Conservation (phyloP, 2,329 filamentous ascomycete species). For the Paraphoma sp. region DNA sequence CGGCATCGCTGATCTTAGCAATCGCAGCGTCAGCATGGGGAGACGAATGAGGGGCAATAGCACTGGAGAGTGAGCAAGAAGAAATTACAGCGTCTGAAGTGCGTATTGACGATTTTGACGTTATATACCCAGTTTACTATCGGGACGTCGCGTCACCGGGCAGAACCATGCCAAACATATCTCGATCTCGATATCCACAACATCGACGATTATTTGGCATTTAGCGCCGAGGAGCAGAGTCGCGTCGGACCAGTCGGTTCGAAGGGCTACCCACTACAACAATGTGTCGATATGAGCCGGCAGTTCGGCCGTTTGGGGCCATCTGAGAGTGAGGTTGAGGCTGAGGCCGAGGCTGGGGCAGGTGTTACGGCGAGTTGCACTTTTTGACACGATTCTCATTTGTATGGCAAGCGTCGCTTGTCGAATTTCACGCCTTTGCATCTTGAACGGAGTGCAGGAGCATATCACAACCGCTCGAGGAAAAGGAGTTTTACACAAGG, state of each 20-base stretch:
- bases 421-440: not conserved
- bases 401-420: not conserved
- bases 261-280: not conserved
- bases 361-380: not conserved
- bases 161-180: not conserved
- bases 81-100: slow-evolving; percentile 7
- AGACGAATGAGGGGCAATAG: slow-evolving; percentile 37
- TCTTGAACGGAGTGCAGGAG: not conserved
- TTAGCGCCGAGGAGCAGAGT: not conserved
- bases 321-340: not conserved
- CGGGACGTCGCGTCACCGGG: slow-evolving; percentile 7
- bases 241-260: not conserved
- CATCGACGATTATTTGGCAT: not conserved
- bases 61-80: slow-evolving; percentile 41
- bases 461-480: not conserved
- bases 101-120: slow-evolving; percentile 34
- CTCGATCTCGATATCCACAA: not conserved
- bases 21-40: slow-evolving; percentile 36
- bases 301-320: not conserved
- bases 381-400: not conserved
- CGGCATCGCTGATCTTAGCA: slow-evolving; percentile 29
- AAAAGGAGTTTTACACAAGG: not conserved
- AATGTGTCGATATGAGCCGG: not conserved
- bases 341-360: no score
- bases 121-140: slow-evolving; percentile 37